Evolutionary conservation across 768 basidiomycete species (phyloP).

Genomic region (Termitomyces sp.): DNA sequence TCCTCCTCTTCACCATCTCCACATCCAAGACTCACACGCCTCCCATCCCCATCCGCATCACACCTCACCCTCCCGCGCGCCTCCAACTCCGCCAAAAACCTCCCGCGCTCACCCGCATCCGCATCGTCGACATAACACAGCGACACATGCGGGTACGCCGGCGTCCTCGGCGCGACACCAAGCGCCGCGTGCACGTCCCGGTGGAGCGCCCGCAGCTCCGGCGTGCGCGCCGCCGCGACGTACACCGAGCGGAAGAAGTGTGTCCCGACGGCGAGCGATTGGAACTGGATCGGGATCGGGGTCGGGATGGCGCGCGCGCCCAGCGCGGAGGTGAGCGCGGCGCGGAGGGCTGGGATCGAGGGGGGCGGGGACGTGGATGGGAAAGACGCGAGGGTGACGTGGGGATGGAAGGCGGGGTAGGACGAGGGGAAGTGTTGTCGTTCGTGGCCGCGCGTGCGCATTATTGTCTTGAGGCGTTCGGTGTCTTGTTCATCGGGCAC

Average conservation of each 20-base stretch:
- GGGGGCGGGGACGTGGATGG: conserved; percentile 17
- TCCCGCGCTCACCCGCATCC: conserved; percentile 53
- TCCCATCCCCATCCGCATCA: background rate
- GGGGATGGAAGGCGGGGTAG: conserved; percentile 60
- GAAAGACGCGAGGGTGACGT: conserved; percentile 59
- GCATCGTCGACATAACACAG: conserved; percentile 66
- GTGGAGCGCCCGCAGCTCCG: conserved; percentile 44
- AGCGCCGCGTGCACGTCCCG: conserved; percentile 33
- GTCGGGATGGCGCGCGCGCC: conserved; percentile 10
- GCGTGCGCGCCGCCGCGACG: conserved; percentile 40
- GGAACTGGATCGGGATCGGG: conserved; percentile 32
- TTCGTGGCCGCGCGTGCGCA: conserved; percentile 28
- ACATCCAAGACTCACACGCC: conserved; percentile 25
- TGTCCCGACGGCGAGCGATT: conserved; percentile 47
- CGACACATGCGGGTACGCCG: conserved; percentile 67
- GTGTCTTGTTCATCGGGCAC: conserved; percentile 47
- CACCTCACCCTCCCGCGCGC: conserved; percentile 25
- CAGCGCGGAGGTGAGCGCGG: conserved; percentile 21
- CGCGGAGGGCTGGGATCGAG: conserved; percentile 27
- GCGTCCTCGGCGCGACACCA: conserved; percentile 39
- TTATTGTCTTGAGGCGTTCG: conserved; percentile 36
- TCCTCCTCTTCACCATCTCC: conserved; percentile 17
- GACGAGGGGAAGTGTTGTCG: conserved; percentile 26
- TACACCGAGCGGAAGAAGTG: conserved; percentile 73
- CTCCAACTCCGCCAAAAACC: conserved; percentile 37